A percentile compares a stretch with the other conserved stretches of the same genome.
Conservation (phyloP, 2,329 filamentous ascomycete genomes). For the Penicillium oxalicum region DNA sequence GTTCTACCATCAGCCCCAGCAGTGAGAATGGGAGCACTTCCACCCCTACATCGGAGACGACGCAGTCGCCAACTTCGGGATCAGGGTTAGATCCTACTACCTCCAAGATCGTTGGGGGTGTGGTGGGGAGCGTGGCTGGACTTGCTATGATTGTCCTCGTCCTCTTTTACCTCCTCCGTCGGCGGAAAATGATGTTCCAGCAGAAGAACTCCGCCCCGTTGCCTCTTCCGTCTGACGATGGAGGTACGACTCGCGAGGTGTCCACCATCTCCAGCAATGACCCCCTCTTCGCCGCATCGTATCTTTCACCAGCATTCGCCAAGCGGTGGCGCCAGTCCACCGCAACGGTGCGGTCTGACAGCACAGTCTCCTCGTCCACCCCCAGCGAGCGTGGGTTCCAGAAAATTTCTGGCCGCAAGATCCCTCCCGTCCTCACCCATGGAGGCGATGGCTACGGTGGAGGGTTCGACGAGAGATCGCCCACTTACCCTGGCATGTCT, state of each 20-base stretch:
- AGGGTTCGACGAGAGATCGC: slow-evolving; percentile 27
- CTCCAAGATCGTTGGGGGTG: slow-evolving; percentile 54
- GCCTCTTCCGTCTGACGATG: slow-evolving; percentile 19
- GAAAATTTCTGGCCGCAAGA: slow-evolving; percentile 45
- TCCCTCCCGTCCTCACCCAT: slow-evolving; percentile 42
- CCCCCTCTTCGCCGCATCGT: slow-evolving; percentile 35
- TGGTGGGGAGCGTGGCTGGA: slow-evolving; percentile 58
- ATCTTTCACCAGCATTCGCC: slow-evolving; percentile 36
- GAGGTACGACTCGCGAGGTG: slow-evolving; percentile 22
- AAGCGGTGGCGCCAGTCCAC: slow-evolving; percentile 38
- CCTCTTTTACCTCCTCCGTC: slow-evolving; percentile 37
- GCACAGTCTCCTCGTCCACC: slow-evolving; percentile 28
- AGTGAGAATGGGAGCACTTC: slow-evolving; percentile 3
- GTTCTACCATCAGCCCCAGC: slow-evolving; percentile 3
- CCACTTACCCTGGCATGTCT: slow-evolving; percentile 23
- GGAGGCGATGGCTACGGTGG: slow-evolving; percentile 45
- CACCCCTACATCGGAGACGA: slow-evolving; percentile 8
- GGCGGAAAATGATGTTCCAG: slow-evolving; percentile 37
- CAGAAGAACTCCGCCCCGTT: slow-evolving; percentile 19
- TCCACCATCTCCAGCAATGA: slow-evolving; percentile 34
- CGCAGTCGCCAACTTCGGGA: slow-evolving; percentile 13
- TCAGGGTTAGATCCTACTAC: slow-evolving; percentile 34
- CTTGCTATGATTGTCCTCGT: slow-evolving; percentile 46
- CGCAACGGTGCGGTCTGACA: slow-evolving; percentile 31
- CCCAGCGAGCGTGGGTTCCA: slow-evolving; percentile 45